Conservation (phyloP, 208 protist genomes). For the Trypanosoma avium region DNA sequence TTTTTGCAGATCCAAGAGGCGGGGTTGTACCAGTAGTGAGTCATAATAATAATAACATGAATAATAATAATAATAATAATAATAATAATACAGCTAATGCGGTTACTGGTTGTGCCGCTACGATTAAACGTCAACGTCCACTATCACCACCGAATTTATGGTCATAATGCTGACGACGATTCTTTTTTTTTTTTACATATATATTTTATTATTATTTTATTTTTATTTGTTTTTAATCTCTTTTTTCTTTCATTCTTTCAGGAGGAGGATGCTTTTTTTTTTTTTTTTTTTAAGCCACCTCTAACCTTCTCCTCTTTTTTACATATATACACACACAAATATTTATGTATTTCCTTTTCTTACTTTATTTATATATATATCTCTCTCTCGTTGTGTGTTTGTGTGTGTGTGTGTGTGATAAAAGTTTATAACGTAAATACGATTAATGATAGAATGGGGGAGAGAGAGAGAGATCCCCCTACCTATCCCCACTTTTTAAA, state of each 20-base stretch:
- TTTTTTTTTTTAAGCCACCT: not conserved
- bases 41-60: no score
- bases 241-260: not conserved
- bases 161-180: not conserved
- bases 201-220: not conserved
- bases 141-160: not conserved
- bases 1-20: constrained; percentile 33
- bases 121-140: not conserved
- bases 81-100: not conserved
- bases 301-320: constrained; percentile 2
- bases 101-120: not conserved
- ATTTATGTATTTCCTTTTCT: constrained; percentile 15
- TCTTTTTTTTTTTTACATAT: constrained; percentile 6
- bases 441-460: no score
- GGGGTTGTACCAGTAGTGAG: no score
- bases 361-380: no score
- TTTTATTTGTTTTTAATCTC: not conserved
- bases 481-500: no score
- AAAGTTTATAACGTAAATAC: no score
- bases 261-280: not conserved
- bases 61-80: not conserved
- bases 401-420: no score
- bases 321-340: constrained; percentile 7
- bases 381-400: no score
- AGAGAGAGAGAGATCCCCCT: no score